phyloP scores from a whole-genome alignment of 495 filamentous ascomycete species.

The Parathielavia appendiculata region DNA sequence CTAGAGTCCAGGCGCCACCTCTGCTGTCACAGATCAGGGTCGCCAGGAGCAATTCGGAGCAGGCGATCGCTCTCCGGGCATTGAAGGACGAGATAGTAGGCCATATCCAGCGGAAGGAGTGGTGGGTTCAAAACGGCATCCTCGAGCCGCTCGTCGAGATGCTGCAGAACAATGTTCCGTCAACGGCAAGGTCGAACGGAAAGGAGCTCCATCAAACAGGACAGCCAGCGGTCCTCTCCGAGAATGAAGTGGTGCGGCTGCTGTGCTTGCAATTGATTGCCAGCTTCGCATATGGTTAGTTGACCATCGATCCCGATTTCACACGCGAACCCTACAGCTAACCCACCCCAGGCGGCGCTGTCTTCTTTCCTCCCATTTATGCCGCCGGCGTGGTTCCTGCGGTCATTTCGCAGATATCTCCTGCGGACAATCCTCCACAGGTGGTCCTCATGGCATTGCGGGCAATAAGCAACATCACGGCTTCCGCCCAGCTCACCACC shows the following conservation, averaged over 20 bases:
- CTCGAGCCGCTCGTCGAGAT: conserved; percentile 62
- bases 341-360: conserved; percentile 61
- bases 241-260: conserved; percentile 62
- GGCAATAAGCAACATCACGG: conserved; percentile 65
- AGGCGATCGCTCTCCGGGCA: conserved; percentile 58
- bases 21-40: conserved; percentile 59
- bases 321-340: background rate
- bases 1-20: conserved; percentile 31
- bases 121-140: conserved; percentile 64
- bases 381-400: conserved; percentile 58
- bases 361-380: conserved; percentile 70
- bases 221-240: conserved; percentile 29
- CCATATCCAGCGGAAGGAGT: conserved; percentile 79
- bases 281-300: conserved; percentile 77
- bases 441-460: conserved; percentile 69
- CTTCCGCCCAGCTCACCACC: conserved; percentile 51
- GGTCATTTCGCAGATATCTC: conserved; percentile 63
- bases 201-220: conserved; percentile 33
- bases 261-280: conserved; percentile 77
- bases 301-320: background rate
- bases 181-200: conserved; percentile 25
- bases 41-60: conserved; percentile 54
- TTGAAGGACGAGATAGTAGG: conserved; percentile 89
- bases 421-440: conserved; percentile 55
- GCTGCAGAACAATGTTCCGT: conserved; percentile 42